phyloP scores from a whole-genome alignment of 1,139 yeast genomes.

The Scheffersomyces quercinus region DNA sequence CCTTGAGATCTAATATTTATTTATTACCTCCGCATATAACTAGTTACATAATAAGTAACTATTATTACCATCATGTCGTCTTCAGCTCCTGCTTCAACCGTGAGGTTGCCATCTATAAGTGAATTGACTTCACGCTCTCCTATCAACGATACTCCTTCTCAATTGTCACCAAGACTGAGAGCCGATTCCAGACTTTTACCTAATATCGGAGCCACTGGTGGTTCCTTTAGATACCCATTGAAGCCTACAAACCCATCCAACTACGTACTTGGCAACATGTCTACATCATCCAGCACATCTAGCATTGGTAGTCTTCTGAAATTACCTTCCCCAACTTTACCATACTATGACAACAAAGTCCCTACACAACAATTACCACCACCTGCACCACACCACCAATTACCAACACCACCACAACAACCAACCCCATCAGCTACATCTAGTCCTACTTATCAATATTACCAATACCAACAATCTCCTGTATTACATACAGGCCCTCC shows the following conservation, averaged over 20 bases:
- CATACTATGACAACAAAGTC: constrained; percentile 7
- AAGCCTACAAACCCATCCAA: constrained; percentile 16
- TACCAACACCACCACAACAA: constrained; percentile 9
- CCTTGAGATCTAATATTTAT: too few species aligned
- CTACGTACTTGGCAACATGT: constrained; percentile 10
- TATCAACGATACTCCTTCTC: constrained; percentile 9
- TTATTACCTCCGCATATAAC: too few species aligned
- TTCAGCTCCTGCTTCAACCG: constrained; percentile 1
- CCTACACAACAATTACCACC: constrained; percentile 3
- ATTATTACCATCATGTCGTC: constrained; percentile 2
- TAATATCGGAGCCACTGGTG: constrained; percentile 4
- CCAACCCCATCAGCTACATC: constrained; percentile 9
- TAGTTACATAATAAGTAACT: too few species aligned
- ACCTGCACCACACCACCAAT: constrained; percentile 9
- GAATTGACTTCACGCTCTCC: constrained; percentile 31
- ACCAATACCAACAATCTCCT: constrained; percentile 10
- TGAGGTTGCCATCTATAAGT: constrained; percentile 35
- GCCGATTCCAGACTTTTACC: neutral
- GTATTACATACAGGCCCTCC: constrained; percentile 5
- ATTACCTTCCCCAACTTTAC: constrained; percentile 16
- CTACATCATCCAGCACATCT: neutral
- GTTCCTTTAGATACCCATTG: constrained; percentile 12
- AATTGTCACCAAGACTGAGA: constrained; percentile 8
- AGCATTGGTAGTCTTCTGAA: constrained; percentile 5
- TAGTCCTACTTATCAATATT: constrained; percentile 14